Percentiles rank a stretch among this genome's conserved stretches.
Evolutionary conservation across 1,284 basidiomycete species (phyloP).

Genomic region (Ustilago esculenta): DNA sequence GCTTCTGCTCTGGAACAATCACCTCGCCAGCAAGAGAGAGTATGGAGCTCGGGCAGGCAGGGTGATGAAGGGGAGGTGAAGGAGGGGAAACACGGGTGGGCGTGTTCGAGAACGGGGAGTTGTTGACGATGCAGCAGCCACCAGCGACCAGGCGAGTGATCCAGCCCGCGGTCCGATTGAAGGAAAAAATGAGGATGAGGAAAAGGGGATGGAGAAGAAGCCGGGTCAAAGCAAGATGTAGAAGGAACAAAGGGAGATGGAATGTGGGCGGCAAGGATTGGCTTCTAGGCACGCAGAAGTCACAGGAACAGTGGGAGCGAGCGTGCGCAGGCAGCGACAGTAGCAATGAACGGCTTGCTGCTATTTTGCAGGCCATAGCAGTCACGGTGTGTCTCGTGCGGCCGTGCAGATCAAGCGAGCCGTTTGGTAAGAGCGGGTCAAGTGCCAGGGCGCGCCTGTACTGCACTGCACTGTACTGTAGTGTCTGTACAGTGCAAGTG

Average conservation of each 20-base stretch:
- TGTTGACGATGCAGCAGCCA: slow-evolving; percentile 12
- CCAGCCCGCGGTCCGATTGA: slow-evolving; percentile 11
- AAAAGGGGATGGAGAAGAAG: not conserved
- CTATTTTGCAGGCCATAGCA: no score
- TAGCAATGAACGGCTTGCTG: no score
- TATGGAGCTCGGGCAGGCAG: not conserved
- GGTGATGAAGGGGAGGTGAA: not conserved
- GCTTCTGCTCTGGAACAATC: not conserved
- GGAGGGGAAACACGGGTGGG: not conserved
- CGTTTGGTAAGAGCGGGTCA: no score
- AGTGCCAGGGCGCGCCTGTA: no score
- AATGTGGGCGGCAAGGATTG: no score
- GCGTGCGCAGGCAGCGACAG: no score
- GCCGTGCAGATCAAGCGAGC: no score
- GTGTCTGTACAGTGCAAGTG: no score
- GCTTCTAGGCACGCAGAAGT: no score
- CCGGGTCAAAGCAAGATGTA: not conserved
- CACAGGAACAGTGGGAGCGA: no score
- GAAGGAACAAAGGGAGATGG: not conserved
- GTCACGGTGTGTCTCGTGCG: no score
- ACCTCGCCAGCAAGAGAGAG: slow-evolving; percentile 14
- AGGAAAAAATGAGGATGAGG: not conserved
- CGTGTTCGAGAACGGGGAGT: slow-evolving; percentile 1
- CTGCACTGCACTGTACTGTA: no score
- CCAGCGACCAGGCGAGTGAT: slow-evolving; percentile 9